Evolutionary conservation across 805 yeast species (phyloP).

Genomic region (Kluyveromyces wickerhamii): DNA sequence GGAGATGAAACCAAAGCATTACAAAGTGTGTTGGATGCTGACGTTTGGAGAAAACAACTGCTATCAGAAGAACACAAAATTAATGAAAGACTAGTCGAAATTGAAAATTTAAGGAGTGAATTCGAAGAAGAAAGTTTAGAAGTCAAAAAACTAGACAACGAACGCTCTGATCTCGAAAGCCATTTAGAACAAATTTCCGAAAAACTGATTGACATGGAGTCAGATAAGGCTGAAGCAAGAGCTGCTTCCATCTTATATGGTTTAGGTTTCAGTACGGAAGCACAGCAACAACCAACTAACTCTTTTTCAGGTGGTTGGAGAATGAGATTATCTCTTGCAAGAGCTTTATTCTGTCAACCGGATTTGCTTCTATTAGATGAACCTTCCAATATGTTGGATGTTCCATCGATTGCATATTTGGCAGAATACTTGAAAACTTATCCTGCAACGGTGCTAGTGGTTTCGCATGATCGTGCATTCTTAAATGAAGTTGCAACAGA

Average conservation of each 20-base stretch:
- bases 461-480: slow-evolving; percentile 96
- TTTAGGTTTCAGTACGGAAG: slow-evolving; percentile 83
- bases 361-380: slow-evolving; percentile 90
- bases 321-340: slow-evolving; percentile 96
- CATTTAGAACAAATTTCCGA: slow-evolving; percentile 74
- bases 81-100: slow-evolving; percentile 65
- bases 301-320: slow-evolving; percentile 99
- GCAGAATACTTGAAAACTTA: slow-evolving; percentile 85
- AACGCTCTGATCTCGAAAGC: slow-evolving; percentile 75
- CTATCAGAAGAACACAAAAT: slow-evolving; percentile 68
- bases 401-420: slow-evolving; percentile 91
- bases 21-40: slow-evolving; percentile 97
- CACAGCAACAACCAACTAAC: slow-evolving; percentile 78
- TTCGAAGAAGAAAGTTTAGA: slow-evolving; percentile 73
- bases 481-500: slow-evolving; percentile 97
- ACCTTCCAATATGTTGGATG: slow-evolving; percentile 99
- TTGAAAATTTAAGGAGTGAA: slow-evolving; percentile 59
- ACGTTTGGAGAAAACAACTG: slow-evolving; percentile 95
- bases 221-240: slow-evolving; percentile 94
- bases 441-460: slow-evolving; percentile 88
- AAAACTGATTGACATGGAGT: slow-evolving; percentile 86
- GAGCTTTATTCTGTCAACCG: slow-evolving; percentile 96
- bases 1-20: slow-evolving; percentile 90
- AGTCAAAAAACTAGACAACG: slow-evolving; percentile 75
- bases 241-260: slow-evolving; percentile 93